Percentiles rank a stretch among this genome's conserved stretches.
These are phyloP conservation scores for barley (Hordeum vulgare) DNA, from an alignment of 176 grass and related monocot species.

Conservation along the genomic window DNA sequence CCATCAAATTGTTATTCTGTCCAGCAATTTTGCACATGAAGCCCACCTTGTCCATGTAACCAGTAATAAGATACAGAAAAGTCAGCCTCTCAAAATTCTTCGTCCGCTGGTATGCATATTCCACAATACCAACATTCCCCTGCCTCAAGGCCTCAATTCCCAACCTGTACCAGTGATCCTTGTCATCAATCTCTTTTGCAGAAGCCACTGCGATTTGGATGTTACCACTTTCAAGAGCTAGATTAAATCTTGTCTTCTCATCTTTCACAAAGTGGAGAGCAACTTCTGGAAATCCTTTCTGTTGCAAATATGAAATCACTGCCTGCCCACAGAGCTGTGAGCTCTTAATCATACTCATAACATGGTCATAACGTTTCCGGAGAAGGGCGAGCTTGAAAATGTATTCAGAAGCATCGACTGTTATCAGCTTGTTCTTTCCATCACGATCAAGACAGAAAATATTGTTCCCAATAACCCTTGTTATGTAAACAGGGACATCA, in stretches of 20 bases:
- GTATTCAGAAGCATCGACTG: conserved; percentile 95
- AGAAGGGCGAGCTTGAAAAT: conserved; percentile 94
- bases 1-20: conserved; percentile 92
- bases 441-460: conserved; percentile 91
- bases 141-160: conserved; percentile 94
- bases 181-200: conserved; percentile 98
- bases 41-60: conserved; percentile 75
- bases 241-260: conserved; percentile 94
- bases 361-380: conserved; percentile 82
- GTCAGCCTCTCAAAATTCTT: conserved; percentile 98
- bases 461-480: conserved; percentile 68
- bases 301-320: conserved; percentile 94
- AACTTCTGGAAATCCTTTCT: conserved; percentile 98
- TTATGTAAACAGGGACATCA: conserved; percentile 93
- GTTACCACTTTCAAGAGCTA: conserved; percentile 96
- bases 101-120: conserved; percentile 95
- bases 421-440: conserved; percentile 73
- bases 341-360: conserved; percentile 96
- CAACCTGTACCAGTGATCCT: conserved; percentile 94
- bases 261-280: conserved; percentile 99
- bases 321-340: conserved; percentile 95
- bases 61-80: conserved; percentile 98
- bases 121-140: conserved; percentile 95
- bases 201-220: conserved; percentile 99
- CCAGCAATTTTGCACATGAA: conserved; percentile 96